Evolutionary conservation across 345 rosid genomes (phyloP), one percentile per base, ranked within the genome.

Genomic region (Geranium rotundifolium): DNA sequence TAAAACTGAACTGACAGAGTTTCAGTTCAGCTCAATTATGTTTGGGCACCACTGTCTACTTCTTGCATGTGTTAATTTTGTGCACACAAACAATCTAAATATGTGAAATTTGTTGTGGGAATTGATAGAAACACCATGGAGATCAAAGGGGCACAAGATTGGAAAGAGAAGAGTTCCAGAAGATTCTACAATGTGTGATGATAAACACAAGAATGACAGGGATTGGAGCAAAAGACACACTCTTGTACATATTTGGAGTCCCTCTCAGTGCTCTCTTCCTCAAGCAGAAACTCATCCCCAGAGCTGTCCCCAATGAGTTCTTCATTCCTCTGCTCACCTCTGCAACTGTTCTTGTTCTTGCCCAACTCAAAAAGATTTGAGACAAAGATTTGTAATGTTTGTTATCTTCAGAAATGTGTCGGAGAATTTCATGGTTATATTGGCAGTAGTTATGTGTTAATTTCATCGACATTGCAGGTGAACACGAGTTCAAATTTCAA

Each of bases 311-410:
- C 2, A 76, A 88, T 29, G 90, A 91, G 19, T 59, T 88, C n/a
- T 82, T 91, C 62, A 82, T 88, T 39, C 96, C 96, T 0, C 78
- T 68, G 5, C 69, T 91, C 73, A 88, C 97, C 18, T 91, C 96
- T 19, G 87, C 81, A 61, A 81, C 90, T 1, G 97, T 91, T 65
- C 80, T 72, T 72, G 60, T 88, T 67, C 95, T 91, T 56, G 88
- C 96, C 57, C 76, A 81, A 60, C 77, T 91, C 30, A 78, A 88
- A 54, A 91, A 86, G 76, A 79, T 82, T 56, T 86, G 83, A 84
- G 10, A 4, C 41, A 34, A 34, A 1, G 1, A 0, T 0, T 23
- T 23, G 1, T 23, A 23, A 23, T 23, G 27, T 23, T 2, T 23
- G 27, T 23, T 2, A 23, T 23, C 27, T 23, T 23, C 27, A 23